A percentile compares a stretch with the other conserved stretches of the same genome.
Evolutionary conservation across 768 basidiomycete species (phyloP).

Genomic region (Astraeus odoratus): DNA sequence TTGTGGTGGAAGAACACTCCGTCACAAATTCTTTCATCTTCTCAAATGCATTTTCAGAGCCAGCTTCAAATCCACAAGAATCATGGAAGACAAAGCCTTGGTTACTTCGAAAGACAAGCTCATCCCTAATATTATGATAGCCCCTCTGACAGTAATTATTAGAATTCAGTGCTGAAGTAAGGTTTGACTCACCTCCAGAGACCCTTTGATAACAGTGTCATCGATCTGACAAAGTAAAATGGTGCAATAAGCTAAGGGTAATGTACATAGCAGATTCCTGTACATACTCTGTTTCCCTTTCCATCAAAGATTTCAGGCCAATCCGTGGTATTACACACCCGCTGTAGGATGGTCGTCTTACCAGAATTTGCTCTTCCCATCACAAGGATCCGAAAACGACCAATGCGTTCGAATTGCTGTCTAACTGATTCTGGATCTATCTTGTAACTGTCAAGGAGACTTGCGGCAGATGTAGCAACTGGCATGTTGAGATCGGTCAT

Average conservation of each 20-base stretch:
- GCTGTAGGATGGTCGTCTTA: constrained; percentile 35
- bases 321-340: constrained; percentile 30
- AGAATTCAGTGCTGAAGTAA: neutral
- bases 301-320: constrained; percentile 23
- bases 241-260: neutral
- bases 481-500: no score
- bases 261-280: neutral
- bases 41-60: constrained; percentile 21
- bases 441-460: no score
- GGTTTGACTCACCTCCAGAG: neutral
- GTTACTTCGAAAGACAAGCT: constrained; percentile 26
- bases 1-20: constrained; percentile 10
- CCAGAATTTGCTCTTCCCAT: constrained; percentile 36
- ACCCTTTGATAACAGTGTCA: neutral
- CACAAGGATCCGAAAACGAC: constrained; percentile 32
- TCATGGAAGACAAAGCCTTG: constrained; percentile 34
- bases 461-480: no score
- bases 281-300: constrained; percentile 12
- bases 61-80: constrained; percentile 35
- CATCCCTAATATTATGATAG: constrained; percentile 25
- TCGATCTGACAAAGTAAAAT: constrained; percentile 2
- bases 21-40: constrained; percentile 27
- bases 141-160: constrained; percentile 11
- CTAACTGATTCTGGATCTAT: no score
- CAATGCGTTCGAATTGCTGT: neutral